Base-by-base conservation (phyloP, 2,329 filamentous ascomycete species). In the Sordariomycetes sp. region DNA sequence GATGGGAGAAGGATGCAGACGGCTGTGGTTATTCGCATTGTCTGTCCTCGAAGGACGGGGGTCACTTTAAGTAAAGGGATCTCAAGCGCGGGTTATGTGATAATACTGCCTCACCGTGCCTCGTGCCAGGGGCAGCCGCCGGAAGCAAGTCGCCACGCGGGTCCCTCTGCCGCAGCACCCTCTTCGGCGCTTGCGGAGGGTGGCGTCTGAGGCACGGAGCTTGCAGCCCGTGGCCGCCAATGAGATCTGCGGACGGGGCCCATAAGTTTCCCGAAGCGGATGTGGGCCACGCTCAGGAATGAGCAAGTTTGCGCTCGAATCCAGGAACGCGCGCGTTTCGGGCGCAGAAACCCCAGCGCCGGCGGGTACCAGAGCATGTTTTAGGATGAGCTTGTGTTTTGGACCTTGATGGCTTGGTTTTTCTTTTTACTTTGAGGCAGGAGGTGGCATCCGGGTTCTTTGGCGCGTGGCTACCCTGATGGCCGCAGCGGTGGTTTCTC, bases 261-360 rank as follows among this genome's bases (percentile, higher is more conserved):
- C 55, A 51, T 18, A 57, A 14, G 10, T 51, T 57, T 16, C 55
- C 55, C 0, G 32, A 56, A 28, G 14, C 11, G 54, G 54, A 32
- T 51, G 34, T 32, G 20, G 18, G 43, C 40, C 18, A 16, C 14
- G 53, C 34, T 40, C 20, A 22, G 28, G 25, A 43, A 12, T 57
- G 55, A 57, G 55, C 55, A 57, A 57, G 55, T 57, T 57, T 57
- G 55, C 40, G 55, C 55, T 57, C 11, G 20, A 57, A 57, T 34
- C n/a, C 5, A 50, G 37, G 28, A 51, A 51, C 40, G 43, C 37
- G 43, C 37, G 37, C 8, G 54, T 57, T 51, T 57, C 43, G n/a
- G 18, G 22, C 12, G 22, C 18, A 10, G 4, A 20, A 51, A 52
- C 10, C 25, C 11, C 14, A 34, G 28, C 35, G 24, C 20, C 14